A percentile compares a stretch with the other conserved stretches of the same genome.
phyloP scores from a whole-genome alignment of 495 filamentous ascomycete genomes.

The Trichoderma gamsii region DNA sequence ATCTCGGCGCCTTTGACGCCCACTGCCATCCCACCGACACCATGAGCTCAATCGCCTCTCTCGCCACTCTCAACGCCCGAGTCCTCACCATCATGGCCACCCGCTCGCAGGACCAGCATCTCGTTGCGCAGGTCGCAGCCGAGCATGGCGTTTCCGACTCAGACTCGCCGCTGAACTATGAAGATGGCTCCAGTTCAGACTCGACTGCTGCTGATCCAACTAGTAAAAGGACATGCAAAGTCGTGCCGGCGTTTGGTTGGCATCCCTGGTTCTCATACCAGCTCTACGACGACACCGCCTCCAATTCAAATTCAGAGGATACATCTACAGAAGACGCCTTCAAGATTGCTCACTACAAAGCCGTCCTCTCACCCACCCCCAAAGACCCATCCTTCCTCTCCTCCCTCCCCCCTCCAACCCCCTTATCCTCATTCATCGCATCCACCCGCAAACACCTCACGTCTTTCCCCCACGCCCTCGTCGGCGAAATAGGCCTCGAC shows the following conservation, averaged over 20 bases:
- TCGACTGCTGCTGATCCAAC: neutral
- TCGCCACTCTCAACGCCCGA: slow-evolving; percentile 70
- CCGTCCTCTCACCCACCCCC: slow-evolving; percentile 52
- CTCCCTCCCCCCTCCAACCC: slow-evolving; percentile 62
- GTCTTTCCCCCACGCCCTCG: slow-evolving; percentile 59
- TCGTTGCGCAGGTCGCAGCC: slow-evolving; percentile 65
- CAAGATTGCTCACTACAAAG: slow-evolving; percentile 67
- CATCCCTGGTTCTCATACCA: slow-evolving; percentile 98
- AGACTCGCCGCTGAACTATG: neutral
- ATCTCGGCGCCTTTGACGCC: slow-evolving; percentile 78
- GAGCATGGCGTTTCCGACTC: slow-evolving; percentile 29
- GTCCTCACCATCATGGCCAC: slow-evolving; percentile 86
- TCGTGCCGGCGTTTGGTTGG: slow-evolving; percentile 92
- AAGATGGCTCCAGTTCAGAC: neutral
- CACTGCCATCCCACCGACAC: slow-evolving; percentile 99
- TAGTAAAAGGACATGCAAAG: slow-evolving; percentile 10
- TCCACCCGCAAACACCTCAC: slow-evolving; percentile 60
- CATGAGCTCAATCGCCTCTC: slow-evolving; percentile 61
- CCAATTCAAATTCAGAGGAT: slow-evolving; percentile 31
- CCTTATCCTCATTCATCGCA: slow-evolving; percentile 58
- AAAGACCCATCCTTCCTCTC: slow-evolving; percentile 55
- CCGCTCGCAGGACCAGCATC: slow-evolving; percentile 74
- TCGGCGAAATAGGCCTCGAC: slow-evolving; percentile 89
- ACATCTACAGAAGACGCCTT: slow-evolving; percentile 20
- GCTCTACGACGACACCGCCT: slow-evolving; percentile 57